Base-by-base conservation (phyloP, 495 filamentous ascomycete species). In the Clavariopsis aquatica region DNA sequence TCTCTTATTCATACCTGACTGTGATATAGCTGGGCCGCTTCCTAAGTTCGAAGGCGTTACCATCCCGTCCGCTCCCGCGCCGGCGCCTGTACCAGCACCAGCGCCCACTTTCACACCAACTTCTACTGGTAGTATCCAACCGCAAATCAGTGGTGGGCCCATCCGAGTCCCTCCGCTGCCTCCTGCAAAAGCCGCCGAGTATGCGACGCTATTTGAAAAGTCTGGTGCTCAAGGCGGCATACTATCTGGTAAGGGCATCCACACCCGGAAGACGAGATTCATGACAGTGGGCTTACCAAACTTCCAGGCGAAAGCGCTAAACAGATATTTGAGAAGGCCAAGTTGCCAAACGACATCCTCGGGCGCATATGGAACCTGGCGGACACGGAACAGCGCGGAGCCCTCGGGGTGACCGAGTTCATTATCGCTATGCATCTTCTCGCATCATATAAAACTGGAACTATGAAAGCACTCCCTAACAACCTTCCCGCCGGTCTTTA, bases 381-480 rank as follows among this genome's bases (percentile, higher is more conserved):
- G 10, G 94, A 98, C 75, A 92, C 89, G 0, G 90, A 96, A 73
- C 91, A 96, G 73, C 85, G 92, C 55, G 95, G 94, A 26, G 87
- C 86, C 34, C 83, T 98, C n/a, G 89, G 90, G 65, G 80, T 85
- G 68, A 93, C 92, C 13, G 94, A 98, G 63, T 98, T 98, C 74
- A 89, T 97, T 69, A 94, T 98, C 69, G 93, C 95, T 12, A 98
- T 98, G 94, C 94, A 98, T 78, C 82, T 98, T 28, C 80, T 98
- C 55, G 90, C 90, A 5, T 96, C 93, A 7, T 92, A 87, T 74
- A 96, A 93, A 78, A 89, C 85, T 23, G 90, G 93, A 26, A 81
- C 83, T 7, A 80, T 98, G 75, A 84, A 87, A 57, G 88, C 82
- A 49, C 80, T 98, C 64, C 94, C 94, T 24, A 87, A 80, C 60